Conservation (phyloP, 2,329 filamentous ascomycete species). For the Phialophora tarda region DNA sequence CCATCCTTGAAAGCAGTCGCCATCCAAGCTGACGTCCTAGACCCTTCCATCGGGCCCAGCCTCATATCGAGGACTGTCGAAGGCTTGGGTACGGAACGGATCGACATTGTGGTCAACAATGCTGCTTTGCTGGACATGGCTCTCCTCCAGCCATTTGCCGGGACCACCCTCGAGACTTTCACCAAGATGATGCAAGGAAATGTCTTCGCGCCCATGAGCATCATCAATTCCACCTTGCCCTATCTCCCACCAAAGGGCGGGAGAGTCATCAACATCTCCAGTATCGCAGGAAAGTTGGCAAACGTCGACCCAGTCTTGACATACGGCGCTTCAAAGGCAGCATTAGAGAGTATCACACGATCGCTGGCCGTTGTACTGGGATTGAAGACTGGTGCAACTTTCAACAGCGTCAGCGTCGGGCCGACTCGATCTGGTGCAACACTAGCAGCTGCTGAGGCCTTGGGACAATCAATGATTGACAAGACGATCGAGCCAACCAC, state of each 20-base stretch:
- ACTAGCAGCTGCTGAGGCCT: constrained; percentile 50
- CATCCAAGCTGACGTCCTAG: constrained; percentile 23
- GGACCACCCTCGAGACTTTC: constrained; percentile 14
- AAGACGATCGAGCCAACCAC: constrained; percentile 49
- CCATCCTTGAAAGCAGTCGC: constrained; percentile 12
- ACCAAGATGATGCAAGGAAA: constrained; percentile 25
- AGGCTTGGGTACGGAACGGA: constrained; percentile 10
- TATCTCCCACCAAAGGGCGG: constrained; percentile 24
- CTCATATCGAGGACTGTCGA: constrained; percentile 17
- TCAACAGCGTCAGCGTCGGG: constrained; percentile 22
- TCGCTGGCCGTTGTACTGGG: constrained; percentile 29
- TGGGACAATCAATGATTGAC: constrained; percentile 52
- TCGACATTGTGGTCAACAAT: constrained; percentile 30
- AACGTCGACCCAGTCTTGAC: constrained; percentile 19
- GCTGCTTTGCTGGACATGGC: constrained; percentile 21
- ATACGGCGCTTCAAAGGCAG: constrained; percentile 43
- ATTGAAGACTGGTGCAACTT: constrained; percentile 16
- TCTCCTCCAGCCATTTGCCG: constrained; percentile 11
- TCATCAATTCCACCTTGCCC: constrained; percentile 24
- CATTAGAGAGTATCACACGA: constrained; percentile 39
- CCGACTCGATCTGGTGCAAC: constrained; percentile 42
- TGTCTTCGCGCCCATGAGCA: constrained; percentile 25
- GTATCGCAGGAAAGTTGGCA: constrained; percentile 11
- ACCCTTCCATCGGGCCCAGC: constrained; percentile 17
- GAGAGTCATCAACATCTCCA: constrained; percentile 32